Evolutionary conservation across 208 protist genomes (phyloP).

Genomic region (Acanthamoeba sp.): DNA sequence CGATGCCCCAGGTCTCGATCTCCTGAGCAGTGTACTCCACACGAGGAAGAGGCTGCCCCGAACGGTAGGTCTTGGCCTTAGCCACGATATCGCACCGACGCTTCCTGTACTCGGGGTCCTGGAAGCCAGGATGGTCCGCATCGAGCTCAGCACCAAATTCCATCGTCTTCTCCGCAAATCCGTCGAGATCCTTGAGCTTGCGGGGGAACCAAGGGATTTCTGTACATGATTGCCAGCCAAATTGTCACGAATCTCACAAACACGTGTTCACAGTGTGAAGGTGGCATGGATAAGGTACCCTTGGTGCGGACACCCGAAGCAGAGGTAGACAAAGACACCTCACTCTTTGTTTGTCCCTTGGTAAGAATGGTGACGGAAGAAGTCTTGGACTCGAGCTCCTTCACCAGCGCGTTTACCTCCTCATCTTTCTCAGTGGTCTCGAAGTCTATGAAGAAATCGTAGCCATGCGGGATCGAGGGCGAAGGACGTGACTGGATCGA

Average conservation of each 20-base stretch:
- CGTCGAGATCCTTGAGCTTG: constrained; percentile 91
- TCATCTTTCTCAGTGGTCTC: constrained; percentile 25
- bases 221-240: neutral
- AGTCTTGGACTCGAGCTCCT: neutral
- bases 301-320: neutral
- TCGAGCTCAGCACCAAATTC: constrained; percentile 93
- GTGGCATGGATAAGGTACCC: neutral
- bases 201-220: constrained; percentile 87
- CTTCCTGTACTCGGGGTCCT: constrained; percentile 94
- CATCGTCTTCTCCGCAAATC: constrained; percentile 92
- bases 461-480: neutral
- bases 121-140: constrained; percentile 96
- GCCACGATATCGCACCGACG: constrained; percentile 88
- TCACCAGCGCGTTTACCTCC: constrained; percentile 27
- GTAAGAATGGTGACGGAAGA: constrained; percentile 41
- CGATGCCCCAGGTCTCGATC: constrained; percentile 91
- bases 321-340: neutral
- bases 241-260: no score
- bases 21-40: constrained; percentile 96
- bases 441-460: constrained; percentile 73
- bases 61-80: constrained; percentile 51
- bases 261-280: no score
- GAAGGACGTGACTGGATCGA: constrained; percentile 57
- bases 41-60: constrained; percentile 91
- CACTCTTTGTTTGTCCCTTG: neutral